These are phyloP conservation scores for Ustilago nuda DNA, from an alignment of 1,284 basidiomycete species.

Conservation along the genomic window DNA sequence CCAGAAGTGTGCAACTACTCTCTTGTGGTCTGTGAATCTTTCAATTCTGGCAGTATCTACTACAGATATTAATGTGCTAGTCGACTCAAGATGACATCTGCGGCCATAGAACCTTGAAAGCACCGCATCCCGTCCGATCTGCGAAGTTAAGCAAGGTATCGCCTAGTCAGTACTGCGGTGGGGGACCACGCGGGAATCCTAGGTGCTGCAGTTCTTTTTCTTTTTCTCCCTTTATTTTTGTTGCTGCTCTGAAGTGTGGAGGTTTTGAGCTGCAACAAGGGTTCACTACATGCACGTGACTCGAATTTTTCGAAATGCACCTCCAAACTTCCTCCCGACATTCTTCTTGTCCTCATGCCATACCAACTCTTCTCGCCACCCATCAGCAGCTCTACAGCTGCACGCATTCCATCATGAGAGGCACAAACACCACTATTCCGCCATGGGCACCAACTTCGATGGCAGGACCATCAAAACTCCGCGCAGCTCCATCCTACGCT, in stretches of 20 bases:
- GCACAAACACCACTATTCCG: background rate
- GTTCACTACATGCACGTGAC: slow-evolving; percentile 10
- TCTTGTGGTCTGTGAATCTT: too few relatives aligned
- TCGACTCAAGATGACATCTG: slow-evolving; percentile 71
- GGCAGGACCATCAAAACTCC: slow-evolving; percentile 16
- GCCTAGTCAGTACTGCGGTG: slow-evolving; percentile 85
- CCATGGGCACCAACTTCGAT: background rate
- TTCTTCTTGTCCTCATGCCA: slow-evolving; percentile 1
- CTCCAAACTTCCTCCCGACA: background rate
- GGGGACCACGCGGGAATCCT: slow-evolving; percentile 86
- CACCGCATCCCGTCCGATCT: slow-evolving; percentile 84
- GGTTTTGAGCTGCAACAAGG: slow-evolving; percentile 4
- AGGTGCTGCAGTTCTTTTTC: slow-evolving; percentile 78
- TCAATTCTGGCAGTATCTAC: too few relatives aligned
- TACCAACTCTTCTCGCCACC: background rate
- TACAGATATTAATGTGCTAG: too few relatives aligned
- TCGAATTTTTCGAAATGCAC: slow-evolving; percentile 12
- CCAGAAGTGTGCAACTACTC: too few relatives aligned
- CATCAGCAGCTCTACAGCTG: background rate
- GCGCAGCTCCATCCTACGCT: slow-evolving; percentile 45
- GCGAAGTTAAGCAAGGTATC: slow-evolving; percentile 82
- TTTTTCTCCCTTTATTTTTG: slow-evolving; percentile 9
- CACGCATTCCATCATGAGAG: background rate
- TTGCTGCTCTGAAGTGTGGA: background rate
- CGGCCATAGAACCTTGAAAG: slow-evolving; percentile 82